Conservation (phyloP, 805 yeast species). For the Tetrapisispora arboricola region DNA sequence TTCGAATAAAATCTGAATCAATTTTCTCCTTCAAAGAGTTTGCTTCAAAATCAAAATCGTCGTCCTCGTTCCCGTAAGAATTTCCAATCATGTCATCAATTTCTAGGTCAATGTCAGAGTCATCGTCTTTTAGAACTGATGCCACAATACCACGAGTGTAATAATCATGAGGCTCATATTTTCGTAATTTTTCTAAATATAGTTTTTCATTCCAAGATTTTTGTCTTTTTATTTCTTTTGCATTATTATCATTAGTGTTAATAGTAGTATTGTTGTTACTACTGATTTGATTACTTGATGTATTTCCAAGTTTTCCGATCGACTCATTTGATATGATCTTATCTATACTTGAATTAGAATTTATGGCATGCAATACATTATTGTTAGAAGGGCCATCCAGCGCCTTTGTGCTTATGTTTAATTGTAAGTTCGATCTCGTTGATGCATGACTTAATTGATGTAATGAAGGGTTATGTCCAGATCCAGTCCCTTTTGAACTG, state of each 20-base stretch:
- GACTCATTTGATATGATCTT: neutral
- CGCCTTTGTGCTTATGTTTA: neutral
- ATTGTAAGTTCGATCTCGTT: neutral
- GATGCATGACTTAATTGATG: neutral
- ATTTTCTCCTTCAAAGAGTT: slow-evolving; percentile 12
- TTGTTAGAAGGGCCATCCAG: neutral
- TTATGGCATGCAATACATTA: neutral
- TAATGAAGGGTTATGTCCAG: neutral
- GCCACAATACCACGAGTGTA: slow-evolving; percentile 55
- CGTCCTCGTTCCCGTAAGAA: slow-evolving; percentile 17
- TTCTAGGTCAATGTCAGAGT: slow-evolving; percentile 19
- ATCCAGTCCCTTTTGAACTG: neutral
- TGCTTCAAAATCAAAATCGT: slow-evolving; percentile 25
- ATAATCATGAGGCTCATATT: slow-evolving; percentile 57
- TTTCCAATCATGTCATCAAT: slow-evolving; percentile 17
- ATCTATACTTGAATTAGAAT: neutral
- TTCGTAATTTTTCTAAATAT: slow-evolving; percentile 52
- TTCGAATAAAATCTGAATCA: slow-evolving; percentile 14
- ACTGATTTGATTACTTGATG: neutral
- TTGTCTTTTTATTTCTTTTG: slow-evolving; percentile 20
- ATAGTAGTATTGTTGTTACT: neutral
- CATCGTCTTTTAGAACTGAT: slow-evolving; percentile 23
- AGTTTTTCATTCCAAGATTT: slow-evolving; percentile 50
- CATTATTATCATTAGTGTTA: no score
- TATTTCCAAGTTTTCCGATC: neutral